Conservation (phyloP, 73 alveolate species). For the Paraurostyla sp. region DNA sequence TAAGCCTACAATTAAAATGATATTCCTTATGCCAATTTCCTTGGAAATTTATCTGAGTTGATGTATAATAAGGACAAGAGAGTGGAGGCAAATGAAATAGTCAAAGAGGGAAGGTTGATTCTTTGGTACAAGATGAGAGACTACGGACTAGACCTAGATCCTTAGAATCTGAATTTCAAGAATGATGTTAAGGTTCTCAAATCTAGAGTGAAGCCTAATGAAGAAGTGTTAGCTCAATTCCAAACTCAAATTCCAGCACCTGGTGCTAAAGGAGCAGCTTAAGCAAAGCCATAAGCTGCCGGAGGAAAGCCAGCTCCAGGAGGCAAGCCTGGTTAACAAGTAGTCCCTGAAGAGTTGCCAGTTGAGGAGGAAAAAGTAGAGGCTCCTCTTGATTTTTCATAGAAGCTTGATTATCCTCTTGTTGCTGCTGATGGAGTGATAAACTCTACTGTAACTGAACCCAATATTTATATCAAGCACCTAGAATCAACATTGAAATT, state of each 20-base stretch:
- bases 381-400: constrained; percentile 45
- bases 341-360: constrained; percentile 50
- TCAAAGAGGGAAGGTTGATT: constrained; percentile 48
- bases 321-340: constrained; percentile 37
- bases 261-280: constrained; percentile 60
- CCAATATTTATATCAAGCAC: constrained; percentile 50
- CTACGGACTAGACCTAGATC: constrained; percentile 65
- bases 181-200: constrained; percentile 43
- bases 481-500: constrained; percentile 56
- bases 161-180: constrained; percentile 47
- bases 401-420: constrained; percentile 28
- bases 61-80: constrained; percentile 58
- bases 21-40: constrained; percentile 18
- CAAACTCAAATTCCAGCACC: constrained; percentile 48
- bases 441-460: constrained; percentile 23
- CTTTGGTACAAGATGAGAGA: constrained; percentile 59
- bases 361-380: constrained; percentile 70
- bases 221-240: constrained; percentile 63
- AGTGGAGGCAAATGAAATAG: constrained; percentile 8
- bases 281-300: constrained; percentile 26
- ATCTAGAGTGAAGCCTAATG: constrained; percentile 58
- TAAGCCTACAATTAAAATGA: constrained; percentile 46
- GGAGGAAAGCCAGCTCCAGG: constrained; percentile 46
- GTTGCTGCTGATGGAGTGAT: not conserved
- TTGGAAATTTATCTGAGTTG: constrained; percentile 59